Evolutionary conservation across 768 basidiomycete species (phyloP).

Genomic region (Lactifluus volemus): DNA sequence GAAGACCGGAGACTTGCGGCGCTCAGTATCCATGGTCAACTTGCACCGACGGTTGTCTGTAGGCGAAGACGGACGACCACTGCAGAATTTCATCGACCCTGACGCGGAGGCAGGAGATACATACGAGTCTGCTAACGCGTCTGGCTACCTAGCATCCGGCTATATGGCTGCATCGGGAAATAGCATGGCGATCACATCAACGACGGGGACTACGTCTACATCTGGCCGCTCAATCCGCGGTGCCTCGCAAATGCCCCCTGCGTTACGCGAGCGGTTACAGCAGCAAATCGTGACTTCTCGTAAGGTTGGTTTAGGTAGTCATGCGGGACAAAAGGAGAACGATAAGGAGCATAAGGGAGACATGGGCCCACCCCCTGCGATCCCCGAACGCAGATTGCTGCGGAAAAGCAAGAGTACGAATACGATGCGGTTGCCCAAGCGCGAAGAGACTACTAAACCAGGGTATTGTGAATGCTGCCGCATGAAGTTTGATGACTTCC

Average conservation of each 20-base stretch:
- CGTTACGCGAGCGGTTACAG: conserved; percentile 47
- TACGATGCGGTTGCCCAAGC: conserved; percentile 61
- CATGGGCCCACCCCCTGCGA: conserved; percentile 63
- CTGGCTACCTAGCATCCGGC: conserved; percentile 58
- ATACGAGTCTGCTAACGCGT: conserved; percentile 53
- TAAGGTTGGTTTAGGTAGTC: conserved; percentile 32
- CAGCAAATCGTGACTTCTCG: conserved; percentile 63
- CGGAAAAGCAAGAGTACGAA: conserved; percentile 78
- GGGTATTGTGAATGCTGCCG: conserved; percentile 99
- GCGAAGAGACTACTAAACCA: conserved; percentile 82
- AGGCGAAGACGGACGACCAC: conserved; percentile 27
- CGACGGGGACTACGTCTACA: conserved; percentile 76
- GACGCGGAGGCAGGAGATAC: conserved; percentile 31
- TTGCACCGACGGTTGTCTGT: conserved; percentile 47
- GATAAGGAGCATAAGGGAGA: conserved; percentile 30
- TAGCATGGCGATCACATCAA: conserved; percentile 86
- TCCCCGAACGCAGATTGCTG: conserved; percentile 46
- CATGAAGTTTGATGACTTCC: conserved; percentile 81
- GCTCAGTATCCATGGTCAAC: conserved; percentile 69
- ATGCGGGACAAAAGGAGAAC: conserved; percentile 24
- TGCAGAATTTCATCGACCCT: conserved; percentile 36
- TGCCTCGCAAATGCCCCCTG: conserved; percentile 39
- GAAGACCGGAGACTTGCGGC: conserved; percentile 51
- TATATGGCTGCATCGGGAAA: conserved; percentile 94
- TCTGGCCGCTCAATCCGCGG: conserved; percentile 38